Percentiles rank a stretch among this genome's conserved stretches.
These are phyloP conservation scores for Pichia manshurica DNA, from an alignment of 805 yeast genomes.

Conservation along the genomic window DNA sequence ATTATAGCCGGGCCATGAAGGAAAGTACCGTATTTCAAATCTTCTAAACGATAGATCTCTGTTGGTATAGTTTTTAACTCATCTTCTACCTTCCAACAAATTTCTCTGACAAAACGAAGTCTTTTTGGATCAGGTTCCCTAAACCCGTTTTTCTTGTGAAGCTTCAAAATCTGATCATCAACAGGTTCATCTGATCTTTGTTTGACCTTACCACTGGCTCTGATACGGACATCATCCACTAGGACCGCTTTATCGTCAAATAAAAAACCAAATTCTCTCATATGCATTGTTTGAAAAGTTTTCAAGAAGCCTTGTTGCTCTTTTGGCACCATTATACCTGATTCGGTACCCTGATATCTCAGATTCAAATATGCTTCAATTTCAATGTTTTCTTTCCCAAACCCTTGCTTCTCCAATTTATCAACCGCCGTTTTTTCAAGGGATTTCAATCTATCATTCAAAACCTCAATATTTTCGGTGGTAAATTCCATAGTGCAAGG, in stretches of 20 bases:
- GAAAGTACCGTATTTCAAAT: conserved; percentile 45
- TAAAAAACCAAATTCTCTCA: conserved; percentile 68
- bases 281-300: conserved; percentile 50
- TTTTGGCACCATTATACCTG: conserved; percentile 63
- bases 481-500: conserved; percentile 51
- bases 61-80: conserved; percentile 36
- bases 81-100: conserved; percentile 53
- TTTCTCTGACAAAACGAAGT: conserved; percentile 35
- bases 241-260: conserved; percentile 47
- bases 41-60: conserved; percentile 50
- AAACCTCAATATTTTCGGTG: conserved; percentile 25
- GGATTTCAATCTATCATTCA: conserved; percentile 41
- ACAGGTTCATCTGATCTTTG: conserved; percentile 35
- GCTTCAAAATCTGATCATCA: conserved; percentile 48
- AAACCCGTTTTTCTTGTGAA: conserved; percentile 20
- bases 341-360: conserved; percentile 86
- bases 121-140: conserved; percentile 24
- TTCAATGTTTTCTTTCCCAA: conserved; percentile 37
- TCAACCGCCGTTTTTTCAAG: conserved; percentile 39
- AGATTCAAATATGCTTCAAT: conserved; percentile 67
- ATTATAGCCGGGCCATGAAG: conserved; percentile 70
- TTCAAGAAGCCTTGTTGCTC: conserved; percentile 31
- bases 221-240: conserved; percentile 68
- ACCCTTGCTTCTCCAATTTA: conserved; percentile 49
- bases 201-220: conserved; percentile 62